A percentile compares a stretch with the other conserved stretches of the same genome.
phyloP scores from a whole-genome alignment of 768 basidiomycete species.

The Solioccasus polychromus region DNA sequence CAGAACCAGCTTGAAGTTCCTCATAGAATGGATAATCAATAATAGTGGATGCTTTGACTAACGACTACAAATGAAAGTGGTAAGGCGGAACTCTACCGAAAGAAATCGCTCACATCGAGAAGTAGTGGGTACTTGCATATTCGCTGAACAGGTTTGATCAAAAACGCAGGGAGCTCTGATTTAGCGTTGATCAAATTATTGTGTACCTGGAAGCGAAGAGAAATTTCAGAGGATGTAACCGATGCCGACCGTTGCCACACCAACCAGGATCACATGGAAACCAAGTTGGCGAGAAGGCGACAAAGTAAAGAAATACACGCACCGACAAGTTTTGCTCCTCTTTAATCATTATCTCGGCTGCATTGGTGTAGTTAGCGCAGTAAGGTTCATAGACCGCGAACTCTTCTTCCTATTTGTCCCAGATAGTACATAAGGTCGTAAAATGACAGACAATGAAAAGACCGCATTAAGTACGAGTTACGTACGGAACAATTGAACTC shows the following conservation, averaged over 20 bases:
- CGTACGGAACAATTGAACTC: conserved; percentile 32
- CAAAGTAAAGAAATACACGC: conserved; percentile 34
- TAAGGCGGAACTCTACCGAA: conserved; percentile 9
- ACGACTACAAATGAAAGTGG: conserved; percentile 44
- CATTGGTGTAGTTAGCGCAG: conserved; percentile 91
- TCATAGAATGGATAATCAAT: conserved; percentile 67
- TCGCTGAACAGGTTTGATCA: conserved; percentile 98
- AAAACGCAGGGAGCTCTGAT: conserved; percentile 91
- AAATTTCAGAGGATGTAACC: conserved; percentile 11
- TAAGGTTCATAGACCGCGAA: conserved; percentile 97
- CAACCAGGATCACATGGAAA: conserved; percentile 21
- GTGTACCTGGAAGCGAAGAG: conserved; percentile 48
- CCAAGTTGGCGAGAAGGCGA: conserved; percentile 4
- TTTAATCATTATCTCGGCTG: conserved; percentile 78
- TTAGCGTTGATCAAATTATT: conserved; percentile 86
- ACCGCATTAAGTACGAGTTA: conserved; percentile 35
- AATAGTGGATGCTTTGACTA: conserved; percentile 67
- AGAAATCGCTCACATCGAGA: conserved; percentile 64
- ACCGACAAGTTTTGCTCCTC: conserved; percentile 87
- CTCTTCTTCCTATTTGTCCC: conserved; percentile 86
- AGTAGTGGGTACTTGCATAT: conserved; percentile 98
- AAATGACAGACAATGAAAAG: conserved; percentile 41
- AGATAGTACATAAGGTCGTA: background rate
- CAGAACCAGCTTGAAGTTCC: conserved; percentile 81
- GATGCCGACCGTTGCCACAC: conserved; percentile 22